phyloP scores from a whole-genome alignment of 2,329 filamentous ascomycete genomes.

The Sclerotinia sclerotiorum region DNA sequence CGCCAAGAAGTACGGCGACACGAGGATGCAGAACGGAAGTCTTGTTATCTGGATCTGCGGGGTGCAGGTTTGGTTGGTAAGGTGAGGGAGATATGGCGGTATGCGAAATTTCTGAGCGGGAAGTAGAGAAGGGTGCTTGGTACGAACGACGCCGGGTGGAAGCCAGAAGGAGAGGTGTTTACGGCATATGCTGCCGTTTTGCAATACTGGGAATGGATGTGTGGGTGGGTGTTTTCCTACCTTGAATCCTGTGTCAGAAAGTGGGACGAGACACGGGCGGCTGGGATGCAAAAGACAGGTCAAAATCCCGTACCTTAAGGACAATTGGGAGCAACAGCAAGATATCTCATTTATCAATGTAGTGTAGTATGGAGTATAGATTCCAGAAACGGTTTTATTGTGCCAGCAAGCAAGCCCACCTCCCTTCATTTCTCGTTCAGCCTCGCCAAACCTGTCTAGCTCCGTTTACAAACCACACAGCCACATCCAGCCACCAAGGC shows the following conservation, averaged over 20 bases:
- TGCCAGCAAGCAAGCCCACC: background rate
- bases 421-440: background rate
- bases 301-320: background rate
- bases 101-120: conserved; percentile 19
- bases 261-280: background rate
- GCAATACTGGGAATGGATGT: conserved; percentile 30
- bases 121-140: conserved; percentile 20
- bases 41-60: conserved; percentile 33
- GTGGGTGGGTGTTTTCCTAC: background rate
- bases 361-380: background rate
- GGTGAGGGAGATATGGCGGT: conserved; percentile 14
- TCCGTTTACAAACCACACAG: background rate
- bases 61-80: conserved; percentile 33
- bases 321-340: background rate
- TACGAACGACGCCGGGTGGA: conserved; percentile 31
- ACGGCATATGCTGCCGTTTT: conserved; percentile 43
- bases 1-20: conserved; percentile 73
- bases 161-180: conserved; percentile 38
- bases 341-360: background rate
- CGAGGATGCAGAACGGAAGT: conserved; percentile 66
- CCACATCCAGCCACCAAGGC: conserved; percentile 18
- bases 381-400: background rate
- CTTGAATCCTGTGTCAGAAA: conserved; percentile 1
- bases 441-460: conserved; percentile 1
- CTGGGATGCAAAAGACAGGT: background rate